A percentile compares a stretch with the other conserved stretches of the same genome.
These are phyloP conservation scores for Solanum hybrid DNA, from an alignment of 305 asterid genomes.

Conservation along the genomic window DNA sequence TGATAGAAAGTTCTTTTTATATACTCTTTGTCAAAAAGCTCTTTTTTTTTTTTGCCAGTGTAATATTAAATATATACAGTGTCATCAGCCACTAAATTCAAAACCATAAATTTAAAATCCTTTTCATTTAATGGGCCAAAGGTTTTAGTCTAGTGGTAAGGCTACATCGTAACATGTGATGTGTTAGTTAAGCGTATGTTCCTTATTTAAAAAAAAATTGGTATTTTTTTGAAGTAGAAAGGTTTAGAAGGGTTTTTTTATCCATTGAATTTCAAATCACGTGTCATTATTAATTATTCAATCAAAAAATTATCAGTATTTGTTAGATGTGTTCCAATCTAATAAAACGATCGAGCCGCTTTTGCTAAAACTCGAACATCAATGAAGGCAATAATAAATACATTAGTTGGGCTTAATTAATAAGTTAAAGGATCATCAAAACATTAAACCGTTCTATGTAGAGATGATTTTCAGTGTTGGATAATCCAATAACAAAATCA, in stretches of 20 bases:
- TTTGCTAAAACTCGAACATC: neutral
- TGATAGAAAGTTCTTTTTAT: neutral
- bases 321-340: neutral
- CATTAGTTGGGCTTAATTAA: neutral
- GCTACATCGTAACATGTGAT: neutral
- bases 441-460: neutral
- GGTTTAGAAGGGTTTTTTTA: neutral
- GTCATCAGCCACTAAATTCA: slow-evolving; percentile 3
- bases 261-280: neutral
- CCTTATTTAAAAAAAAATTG: too few species aligned
- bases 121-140: neutral
- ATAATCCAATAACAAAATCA: neutral
- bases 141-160: neutral
- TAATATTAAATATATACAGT: neutral
- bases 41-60: neutral
- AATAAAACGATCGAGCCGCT: neutral
- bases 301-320: neutral
- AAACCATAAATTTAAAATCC: neutral
- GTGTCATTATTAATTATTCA: neutral
- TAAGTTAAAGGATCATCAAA: neutral
- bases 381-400: neutral
- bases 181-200: neutral
- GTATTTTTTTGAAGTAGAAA: neutral
- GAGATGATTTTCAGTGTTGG: neutral
- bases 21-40: neutral